Evolutionary conservation across 2,329 filamentous ascomycete genomes (phyloP), one percentile per base, ranked within the genome.

Genomic region (Ploettnerulaceae sp.): DNA sequence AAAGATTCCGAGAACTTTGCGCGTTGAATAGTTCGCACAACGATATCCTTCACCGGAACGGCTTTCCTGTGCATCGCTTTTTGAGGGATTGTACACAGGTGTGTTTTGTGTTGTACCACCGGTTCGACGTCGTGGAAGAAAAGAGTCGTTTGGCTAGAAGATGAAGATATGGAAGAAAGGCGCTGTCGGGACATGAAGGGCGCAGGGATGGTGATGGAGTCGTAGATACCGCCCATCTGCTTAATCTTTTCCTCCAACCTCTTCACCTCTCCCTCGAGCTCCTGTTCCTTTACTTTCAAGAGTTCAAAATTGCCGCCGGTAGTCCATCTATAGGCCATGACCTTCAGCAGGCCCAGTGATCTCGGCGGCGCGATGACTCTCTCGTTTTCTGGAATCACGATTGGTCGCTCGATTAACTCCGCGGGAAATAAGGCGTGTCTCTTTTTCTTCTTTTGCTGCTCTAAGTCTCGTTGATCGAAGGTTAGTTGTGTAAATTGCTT

Each of bases 31-130:
- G 24, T 29, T 17, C 38, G 21, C 22, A 21, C 33, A 7, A 38
- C 18, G 22, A 48, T 38, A 3, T 48, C 45, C n/a, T 14, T n/a
- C 18, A 48, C 24, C 2, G 38, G 45, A 15, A 48, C 45, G n/a
- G 28, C 32, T 17, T 48, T 48, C 21, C 45, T 32, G 7, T 21
- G 24, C 17, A 48, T 38, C n/a, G 18, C 20, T n/a, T n/a, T n/a
- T n/a, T n/a, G n/a, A n/a, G n/a, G n/a, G n/a, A n/a, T n/a, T n/a
- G n/a, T n/a, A n/a, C n/a, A n/a, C n/a, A n/a, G n/a, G n/a, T n/a
- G n/a, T n/a, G n/a, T n/a, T n/a, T n/a, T n/a, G n/a, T n/a, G n/a
- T n/a, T n/a, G n/a, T n/a, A n/a, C n/a, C n/a, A n/a, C n/a, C n/a
- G n/a, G n/a, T n/a, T n/a, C n/a, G n/a, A n/a, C n/a, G n/a, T n/a